Evolutionary conservation across 331 rosid species (phyloP), one percentile per base, ranked within the genome.

Genomic region (Arachis monticola): DNA sequence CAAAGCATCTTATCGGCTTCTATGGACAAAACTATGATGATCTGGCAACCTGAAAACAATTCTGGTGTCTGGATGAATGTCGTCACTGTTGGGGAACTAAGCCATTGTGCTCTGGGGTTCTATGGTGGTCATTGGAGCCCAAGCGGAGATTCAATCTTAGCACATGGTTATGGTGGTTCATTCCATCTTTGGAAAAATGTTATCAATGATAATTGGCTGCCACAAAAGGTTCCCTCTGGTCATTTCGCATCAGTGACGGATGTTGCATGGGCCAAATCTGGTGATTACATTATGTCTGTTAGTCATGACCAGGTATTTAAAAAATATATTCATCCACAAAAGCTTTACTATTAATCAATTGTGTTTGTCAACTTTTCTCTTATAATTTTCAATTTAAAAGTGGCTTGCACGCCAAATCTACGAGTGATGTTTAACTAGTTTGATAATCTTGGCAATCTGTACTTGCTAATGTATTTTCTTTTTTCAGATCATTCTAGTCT

Each of bases 21-120:
- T 11, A 95, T 95, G 97, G 99, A 92, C 93, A 95, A 95, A 88
- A 88, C 99, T 67, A 92, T 95, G 99, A 95, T 95, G 99, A 84
- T 95, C 70, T 95, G 97, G 99, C 90, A 95, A 81, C 99, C 99
- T 55, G 99, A 95, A 79, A 83, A 64, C 74, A 90, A 87, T 62
- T 88, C 97, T 76, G 99, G 97, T 35, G 89, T 95, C 79, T 95
- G 99, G 99, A 92, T 92, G 96, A 95, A 95, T 81, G 97, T 92
- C 65, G 99, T 95, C 45, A 95, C 97, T 46, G 99, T 95, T 61
- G 99, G 99, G 42, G 99, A 95, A 76, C 80, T 92, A 64, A 90
- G 96, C 79, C 99, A 95, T 81, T 90, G 96, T 85, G 99, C 99
- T 70, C 79, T 95, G 38, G 99, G 97, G 67, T 95, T 95, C 81